Base-by-base conservation (phyloP, 768 basidiomycete genomes). In the Basidioascus undulatus region DNA sequence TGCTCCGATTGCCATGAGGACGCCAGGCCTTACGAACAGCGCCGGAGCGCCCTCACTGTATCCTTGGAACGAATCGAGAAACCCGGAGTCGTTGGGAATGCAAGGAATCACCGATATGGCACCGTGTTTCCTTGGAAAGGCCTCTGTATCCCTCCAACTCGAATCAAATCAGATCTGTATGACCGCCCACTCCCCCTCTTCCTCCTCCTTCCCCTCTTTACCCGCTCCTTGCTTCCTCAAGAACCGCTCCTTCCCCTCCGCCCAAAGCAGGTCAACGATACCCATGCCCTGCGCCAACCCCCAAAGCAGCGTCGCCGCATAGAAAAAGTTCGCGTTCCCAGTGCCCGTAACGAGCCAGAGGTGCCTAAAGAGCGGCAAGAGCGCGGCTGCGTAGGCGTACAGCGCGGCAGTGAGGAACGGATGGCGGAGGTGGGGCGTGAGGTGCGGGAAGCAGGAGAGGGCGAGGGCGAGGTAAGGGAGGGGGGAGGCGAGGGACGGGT, bases 321-420 rank as follows among this genome's bases (percentile, higher is more conserved):
- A 98, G 61, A 81, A 94, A 60, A 98, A 98, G 57, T 96, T 96
- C 35, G 89, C 86, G 52, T 98, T 96, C 3, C 84, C 92, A 5
- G 83, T 80, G 1, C 84, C 86, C 42, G 83, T 76, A 8, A 64
- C 65, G 6, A 94, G 68, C 89, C 92, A 98, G 2, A 96, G 63
- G 44, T 80, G 69, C 52, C 89, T 74, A 57, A 96, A 87, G 24
- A 92, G 65, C 0, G 89, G 89, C 43, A 94, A 67, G 18, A 96
- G 72, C 16, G 83, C 64, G 1, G 74, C 66, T 3, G 87, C 73
- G 51, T 92, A 83, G 5, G 80, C 60, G 47, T 89, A 79, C 9
- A 87, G 67, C 34, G 83, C 68, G 5, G 70, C 61, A 7, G 82
- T 82, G 27, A 86, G 74, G 41, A 87, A 71, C 0, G 86, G 81